Conservation (phyloP, 2,329 filamentous ascomycete species). For the Apiospora saccharicola region DNA sequence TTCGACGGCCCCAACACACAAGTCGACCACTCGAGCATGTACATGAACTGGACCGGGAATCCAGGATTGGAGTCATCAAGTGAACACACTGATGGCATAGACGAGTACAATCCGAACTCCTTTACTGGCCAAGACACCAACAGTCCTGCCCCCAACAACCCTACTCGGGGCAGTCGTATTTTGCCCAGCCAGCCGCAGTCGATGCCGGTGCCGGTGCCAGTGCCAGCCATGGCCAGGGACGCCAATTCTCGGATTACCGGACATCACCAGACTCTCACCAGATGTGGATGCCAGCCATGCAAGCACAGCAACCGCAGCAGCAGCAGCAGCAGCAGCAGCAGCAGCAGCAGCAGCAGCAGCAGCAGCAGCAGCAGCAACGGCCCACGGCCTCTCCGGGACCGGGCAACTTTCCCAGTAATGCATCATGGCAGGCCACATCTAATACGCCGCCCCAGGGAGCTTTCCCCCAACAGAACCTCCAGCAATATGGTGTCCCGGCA, state of each 20-base stretch:
- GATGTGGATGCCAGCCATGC: constrained; percentile 23
- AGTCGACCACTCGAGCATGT: constrained; percentile 6
- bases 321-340: constrained; percentile 34
- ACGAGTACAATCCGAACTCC: neutral
- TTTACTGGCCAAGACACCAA: neutral
- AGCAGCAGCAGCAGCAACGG: constrained; percentile 26
- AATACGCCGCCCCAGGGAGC: neutral
- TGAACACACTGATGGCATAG: neutral
- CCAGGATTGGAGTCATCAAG: neutral
- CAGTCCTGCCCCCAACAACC: neutral
- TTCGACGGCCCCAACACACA: constrained; percentile 12
- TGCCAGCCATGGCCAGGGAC: constrained; percentile 6
- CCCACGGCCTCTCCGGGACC: constrained; percentile 14
- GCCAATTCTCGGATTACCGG: neutral
- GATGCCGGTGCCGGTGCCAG: neutral
- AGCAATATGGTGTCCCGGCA: constrained; percentile 5
- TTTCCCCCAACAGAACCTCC: neutral
- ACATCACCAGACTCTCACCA: neutral
- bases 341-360: constrained; percentile 28
- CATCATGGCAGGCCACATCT: neutral
- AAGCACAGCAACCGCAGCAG: constrained; percentile 30
- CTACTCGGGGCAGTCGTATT: constrained; percentile 10
- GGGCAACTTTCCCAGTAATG: constrained; percentile 14
- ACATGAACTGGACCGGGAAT: constrained; percentile 21
- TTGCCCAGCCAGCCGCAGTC: neutral